Evolutionary conservation across 768 basidiomycete genomes (phyloP), one percentile per base, ranked within the genome.

Genomic region (Amyloporia xantha): DNA sequence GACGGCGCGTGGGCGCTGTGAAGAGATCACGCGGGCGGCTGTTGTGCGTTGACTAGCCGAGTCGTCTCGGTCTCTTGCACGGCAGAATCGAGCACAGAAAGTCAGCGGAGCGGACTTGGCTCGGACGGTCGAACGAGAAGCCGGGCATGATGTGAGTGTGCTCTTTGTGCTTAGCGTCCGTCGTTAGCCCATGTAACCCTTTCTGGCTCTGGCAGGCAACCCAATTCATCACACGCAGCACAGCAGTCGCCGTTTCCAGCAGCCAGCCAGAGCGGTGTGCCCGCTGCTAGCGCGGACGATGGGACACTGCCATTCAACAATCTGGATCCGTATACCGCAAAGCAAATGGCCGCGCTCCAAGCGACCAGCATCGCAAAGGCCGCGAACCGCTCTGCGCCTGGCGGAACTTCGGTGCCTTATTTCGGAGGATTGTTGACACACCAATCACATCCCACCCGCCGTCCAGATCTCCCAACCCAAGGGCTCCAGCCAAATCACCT

Each of bases 301-400:
- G 53, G 36, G 17, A 44, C 48, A 30, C 49, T 57, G 21, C 45
- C 52, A 15, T 78, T 78, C 70, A 66, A 67, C 59, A 33, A 33
- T 33, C 71, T 87, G 54, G 84, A 90, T 66, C 71, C 83, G 51
- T 73, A 76, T 44, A 73, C 79, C 39, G 83, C 83, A 50, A 91
- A 89, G 65, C 88, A 91, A 68, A 85, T 89, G 78, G 84, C 85
- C 25, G 83, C 83, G 9, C 77, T 90, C 56, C 81, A 73, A 58
- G 81, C 76, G 47, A 82, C 73, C 42, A 80, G 73, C 56, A 73
- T 78, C 57, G 76, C 79, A 61, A 73, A 81, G 67, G 75, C 78
- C 55, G 68, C 72, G 51, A 77, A 76, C 60, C 79, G 76, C 54
- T 65, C 59, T 58, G 61, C 74, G 71, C 52, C 67, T 53, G 56